Evolutionary conservation across 495 filamentous ascomycete genomes (phyloP).

Genomic region (Cercophora samala): DNA sequence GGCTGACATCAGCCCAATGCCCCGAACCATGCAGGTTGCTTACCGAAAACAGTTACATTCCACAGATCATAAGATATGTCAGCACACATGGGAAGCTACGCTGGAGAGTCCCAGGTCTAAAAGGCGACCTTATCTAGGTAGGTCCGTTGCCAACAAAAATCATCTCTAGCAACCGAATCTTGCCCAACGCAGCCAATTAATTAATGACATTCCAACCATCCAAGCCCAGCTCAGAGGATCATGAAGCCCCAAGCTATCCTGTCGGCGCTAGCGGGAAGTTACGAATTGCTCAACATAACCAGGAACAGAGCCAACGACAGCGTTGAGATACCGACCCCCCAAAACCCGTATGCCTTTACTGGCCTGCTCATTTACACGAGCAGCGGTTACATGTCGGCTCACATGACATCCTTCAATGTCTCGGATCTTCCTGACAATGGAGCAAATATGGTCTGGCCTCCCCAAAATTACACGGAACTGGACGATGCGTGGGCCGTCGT

Average conservation of each 20-base stretch:
- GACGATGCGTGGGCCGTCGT: slow-evolving; percentile 2
- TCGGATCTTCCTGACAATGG: neutral
- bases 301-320: slow-evolving; percentile 1
- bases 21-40: neutral
- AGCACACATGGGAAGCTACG: neutral
- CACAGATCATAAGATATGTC: neutral
- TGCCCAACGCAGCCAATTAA: too few species aligned
- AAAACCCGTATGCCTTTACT: neutral
- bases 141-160: too few species aligned
- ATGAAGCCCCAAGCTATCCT: neutral
- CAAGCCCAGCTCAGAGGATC: too few species aligned
- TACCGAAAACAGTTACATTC: neutral
- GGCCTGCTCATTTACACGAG: slow-evolving; percentile 2
- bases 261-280: neutral
- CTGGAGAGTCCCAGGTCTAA: too few species aligned
- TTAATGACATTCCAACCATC: too few species aligned
- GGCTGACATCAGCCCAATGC: neutral
- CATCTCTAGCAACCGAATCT: too few species aligned
- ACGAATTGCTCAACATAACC: neutral
- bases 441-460: neutral
- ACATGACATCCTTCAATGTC: neutral
- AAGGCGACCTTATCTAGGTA: too few species aligned
- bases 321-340: neutral
- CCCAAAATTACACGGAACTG: neutral
- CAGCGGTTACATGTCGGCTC: slow-evolving; percentile 1